These are phyloP conservation scores for Platanus orientalis DNA, from an alignment of 164 flowering plant genomes.

Conservation along the genomic window DNA sequence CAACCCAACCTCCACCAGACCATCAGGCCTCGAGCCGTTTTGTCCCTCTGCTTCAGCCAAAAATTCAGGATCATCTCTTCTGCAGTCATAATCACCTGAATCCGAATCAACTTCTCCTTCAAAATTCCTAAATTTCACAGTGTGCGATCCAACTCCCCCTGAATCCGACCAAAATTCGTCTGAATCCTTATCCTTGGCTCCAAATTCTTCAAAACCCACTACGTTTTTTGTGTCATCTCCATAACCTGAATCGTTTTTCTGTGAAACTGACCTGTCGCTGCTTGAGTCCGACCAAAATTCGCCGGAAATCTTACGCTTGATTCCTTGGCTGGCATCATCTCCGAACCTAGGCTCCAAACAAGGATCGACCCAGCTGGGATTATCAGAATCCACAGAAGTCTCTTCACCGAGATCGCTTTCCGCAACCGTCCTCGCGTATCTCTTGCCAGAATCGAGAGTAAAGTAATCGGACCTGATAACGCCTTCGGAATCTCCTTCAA, in stretches of 20 bases:
- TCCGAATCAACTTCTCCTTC: conserved; percentile 12
- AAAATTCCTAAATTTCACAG: conserved; percentile 8
- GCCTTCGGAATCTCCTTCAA: conserved; percentile 42
- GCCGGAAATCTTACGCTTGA: conserved; percentile 18
- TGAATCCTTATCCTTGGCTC: conserved; percentile 13
- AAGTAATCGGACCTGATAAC: conserved; percentile 63
- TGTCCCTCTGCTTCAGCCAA: no score
- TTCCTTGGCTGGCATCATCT: conserved; percentile 7
- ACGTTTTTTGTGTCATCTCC: conserved; percentile 19
- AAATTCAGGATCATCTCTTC: conserved; percentile 6
- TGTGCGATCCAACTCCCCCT: conserved; percentile 13
- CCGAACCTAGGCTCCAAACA: conserved; percentile 28
- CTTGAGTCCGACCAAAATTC: conserved; percentile 60
- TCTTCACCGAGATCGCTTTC: conserved; percentile 29
- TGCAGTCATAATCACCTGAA: conserved; percentile 10
- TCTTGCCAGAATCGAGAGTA: conserved; percentile 38
- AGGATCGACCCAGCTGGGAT: conserved; percentile 65
- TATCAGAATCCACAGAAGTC: conserved; percentile 45
- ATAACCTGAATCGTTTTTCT: conserved; percentile 25
- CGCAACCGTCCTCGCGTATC: conserved; percentile 14
- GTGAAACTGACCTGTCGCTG: conserved; percentile 36
- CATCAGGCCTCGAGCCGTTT: no score
- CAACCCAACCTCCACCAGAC: no score
- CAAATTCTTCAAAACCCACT: conserved; percentile 25
- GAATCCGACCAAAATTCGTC: conserved; percentile 35